Percentiles rank a stretch among this genome's conserved stretches.
Conservation (phyloP, 345 rosid species). For the Camelina sativa region DNA sequence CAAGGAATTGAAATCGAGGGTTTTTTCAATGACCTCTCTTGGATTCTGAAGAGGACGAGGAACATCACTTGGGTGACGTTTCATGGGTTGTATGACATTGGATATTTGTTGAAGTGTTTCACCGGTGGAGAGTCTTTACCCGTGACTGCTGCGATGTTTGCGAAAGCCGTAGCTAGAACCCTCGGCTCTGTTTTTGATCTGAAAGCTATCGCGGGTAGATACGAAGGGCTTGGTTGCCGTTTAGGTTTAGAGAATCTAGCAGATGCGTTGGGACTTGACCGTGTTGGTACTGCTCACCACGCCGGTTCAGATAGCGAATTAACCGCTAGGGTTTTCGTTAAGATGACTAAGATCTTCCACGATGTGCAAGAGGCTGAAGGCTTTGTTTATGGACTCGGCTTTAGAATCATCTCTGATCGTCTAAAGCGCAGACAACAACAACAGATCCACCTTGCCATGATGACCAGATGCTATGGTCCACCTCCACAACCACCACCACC, state of each 20-base stretch:
- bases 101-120: conserved; percentile 1
- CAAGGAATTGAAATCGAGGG: background rate
- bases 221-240: background rate
- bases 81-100: conserved; percentile 29
- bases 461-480: background rate
- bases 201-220: background rate
- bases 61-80: conserved; percentile 23
- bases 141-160: background rate
- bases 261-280: background rate
- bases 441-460: background rate
- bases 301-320: conserved; percentile 25
- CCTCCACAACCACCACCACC: background rate
- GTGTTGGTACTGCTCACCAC: conserved; percentile 16
- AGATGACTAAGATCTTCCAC: background rate
- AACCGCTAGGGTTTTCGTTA: background rate
- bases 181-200: conserved; percentile 26
- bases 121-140: background rate
- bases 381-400: conserved; percentile 9
- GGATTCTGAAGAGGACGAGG: background rate
- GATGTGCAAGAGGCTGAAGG: background rate
- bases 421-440: background rate
- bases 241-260: conserved; percentile 12
- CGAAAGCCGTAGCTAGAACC: background rate
- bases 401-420: conserved; percentile 9
- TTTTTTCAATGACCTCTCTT: background rate